phyloP scores from a whole-genome alignment of 305 asterid species.

The Solanum hybrid region DNA sequence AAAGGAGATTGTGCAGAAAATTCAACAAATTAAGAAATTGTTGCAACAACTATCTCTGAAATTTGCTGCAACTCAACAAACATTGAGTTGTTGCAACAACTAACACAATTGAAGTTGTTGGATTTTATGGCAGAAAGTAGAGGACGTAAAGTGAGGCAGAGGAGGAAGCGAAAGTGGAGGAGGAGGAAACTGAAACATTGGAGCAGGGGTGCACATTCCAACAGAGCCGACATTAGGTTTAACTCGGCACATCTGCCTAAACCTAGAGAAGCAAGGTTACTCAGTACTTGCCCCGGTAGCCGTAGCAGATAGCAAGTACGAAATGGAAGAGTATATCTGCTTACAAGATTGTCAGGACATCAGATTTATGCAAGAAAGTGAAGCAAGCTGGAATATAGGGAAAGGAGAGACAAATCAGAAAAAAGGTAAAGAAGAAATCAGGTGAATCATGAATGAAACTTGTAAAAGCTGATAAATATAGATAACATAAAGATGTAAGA shows the following conservation, averaged over 20 bases:
- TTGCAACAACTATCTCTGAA: not conserved
- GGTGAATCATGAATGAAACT: not conserved
- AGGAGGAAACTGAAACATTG: not conserved
- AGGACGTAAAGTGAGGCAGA: not conserved
- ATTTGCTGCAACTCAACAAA: not conserved
- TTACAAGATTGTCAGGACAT: not conserved
- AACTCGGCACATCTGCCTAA: not conserved
- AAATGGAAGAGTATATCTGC: not conserved
- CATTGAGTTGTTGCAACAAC: not conserved
- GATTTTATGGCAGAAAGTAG: not conserved
- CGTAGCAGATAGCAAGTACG: not conserved
- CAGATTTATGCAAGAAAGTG: not conserved
- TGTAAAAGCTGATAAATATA: not conserved
- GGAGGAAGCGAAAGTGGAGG: not conserved
- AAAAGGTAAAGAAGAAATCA: not conserved
- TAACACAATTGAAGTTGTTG: not conserved
- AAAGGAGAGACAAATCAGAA: not conserved
- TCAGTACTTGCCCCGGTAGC: not conserved
- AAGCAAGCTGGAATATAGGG: not conserved
- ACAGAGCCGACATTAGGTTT: not conserved
- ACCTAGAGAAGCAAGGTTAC: not conserved
- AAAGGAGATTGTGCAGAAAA: not conserved
- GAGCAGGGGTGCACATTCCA: not conserved
- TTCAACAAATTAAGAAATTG: too few species aligned
- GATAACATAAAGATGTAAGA: not conserved